phyloP scores from a whole-genome alignment of 129 eudicot genomes.

The Saussurea involucrata region DNA sequence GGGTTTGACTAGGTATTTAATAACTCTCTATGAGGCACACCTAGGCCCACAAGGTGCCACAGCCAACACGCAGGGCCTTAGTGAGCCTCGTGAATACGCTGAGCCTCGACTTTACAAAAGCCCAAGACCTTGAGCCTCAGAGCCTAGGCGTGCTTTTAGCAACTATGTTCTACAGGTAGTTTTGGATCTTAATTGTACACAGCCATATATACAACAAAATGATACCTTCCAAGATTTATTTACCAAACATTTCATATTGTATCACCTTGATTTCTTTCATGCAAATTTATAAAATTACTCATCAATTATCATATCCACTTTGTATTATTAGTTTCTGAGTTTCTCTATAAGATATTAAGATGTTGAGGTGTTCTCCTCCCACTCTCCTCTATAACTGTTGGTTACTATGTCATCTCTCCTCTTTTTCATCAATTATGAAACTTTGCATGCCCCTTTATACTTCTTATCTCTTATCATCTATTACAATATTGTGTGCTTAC shows the following conservation, averaged over 20 bases:
- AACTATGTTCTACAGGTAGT: not conserved
- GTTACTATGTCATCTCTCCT: not conserved
- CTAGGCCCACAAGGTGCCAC: no score
- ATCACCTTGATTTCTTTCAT: not conserved
- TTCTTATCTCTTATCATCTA: not conserved
- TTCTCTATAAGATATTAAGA: not conserved
- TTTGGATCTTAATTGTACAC: slow-evolving; percentile 1
- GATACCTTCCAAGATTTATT: not conserved
- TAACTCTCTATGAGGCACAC: no score
- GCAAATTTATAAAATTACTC: not conserved
- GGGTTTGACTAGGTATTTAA: no score
- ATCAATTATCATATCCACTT: not conserved
- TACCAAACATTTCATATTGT: not conserved
- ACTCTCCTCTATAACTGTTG: not conserved
- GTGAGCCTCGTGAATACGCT: no score
- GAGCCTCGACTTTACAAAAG: no score
- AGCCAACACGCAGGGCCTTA: no score
- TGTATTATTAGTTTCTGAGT: not conserved
- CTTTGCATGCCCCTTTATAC: not conserved
- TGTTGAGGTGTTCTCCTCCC: not conserved
- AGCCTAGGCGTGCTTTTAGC: no score
- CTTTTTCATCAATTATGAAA: not conserved
- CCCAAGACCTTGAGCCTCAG: no score
- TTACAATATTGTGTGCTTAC: not conserved
- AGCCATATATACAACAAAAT: not conserved